phyloP scores from a whole-genome alignment of 1,284 basidiomycete species.

The Cutaneotrichosporon cavernicola region DNA sequence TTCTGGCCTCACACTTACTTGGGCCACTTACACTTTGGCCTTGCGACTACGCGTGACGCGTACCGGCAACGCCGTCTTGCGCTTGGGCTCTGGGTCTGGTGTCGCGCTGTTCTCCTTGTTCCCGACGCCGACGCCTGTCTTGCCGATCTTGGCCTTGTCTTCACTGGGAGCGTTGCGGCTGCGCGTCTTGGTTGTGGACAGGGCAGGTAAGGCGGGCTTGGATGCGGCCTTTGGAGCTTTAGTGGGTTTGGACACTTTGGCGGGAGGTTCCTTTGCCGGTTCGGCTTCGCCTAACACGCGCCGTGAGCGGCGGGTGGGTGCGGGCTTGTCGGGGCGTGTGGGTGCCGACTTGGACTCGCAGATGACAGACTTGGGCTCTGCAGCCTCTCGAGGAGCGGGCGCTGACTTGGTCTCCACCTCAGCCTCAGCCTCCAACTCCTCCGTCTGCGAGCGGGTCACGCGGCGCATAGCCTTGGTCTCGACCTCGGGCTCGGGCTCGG shows the following conservation, averaged over 20 bases:
- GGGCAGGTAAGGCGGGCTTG: neutral
- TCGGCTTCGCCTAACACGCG: slow-evolving; percentile 17
- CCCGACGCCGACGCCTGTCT: neutral
- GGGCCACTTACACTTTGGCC: neutral
- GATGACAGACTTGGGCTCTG: too few relatives aligned
- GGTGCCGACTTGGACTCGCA: slow-evolving; percentile 5
- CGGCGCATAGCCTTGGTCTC: neutral
- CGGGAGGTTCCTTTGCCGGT: neutral
- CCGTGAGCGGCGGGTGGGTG: slow-evolving; percentile 13
- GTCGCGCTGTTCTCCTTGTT: slow-evolving; percentile 14
- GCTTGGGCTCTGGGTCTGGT: slow-evolving; percentile 7
- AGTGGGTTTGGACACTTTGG: neutral
- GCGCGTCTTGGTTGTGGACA: too few relatives aligned
- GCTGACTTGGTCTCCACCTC: too few relatives aligned
- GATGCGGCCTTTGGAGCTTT: neutral
- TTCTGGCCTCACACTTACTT: too few relatives aligned
- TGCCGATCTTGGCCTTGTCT: neutral
- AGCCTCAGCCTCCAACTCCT: neutral
- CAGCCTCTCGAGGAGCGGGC: too few relatives aligned
- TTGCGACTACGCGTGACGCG: slow-evolving; percentile 8
- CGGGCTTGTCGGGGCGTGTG: neutral
- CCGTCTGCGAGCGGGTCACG: neutral
- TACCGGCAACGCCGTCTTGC: neutral
- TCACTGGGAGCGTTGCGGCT: too few relatives aligned
- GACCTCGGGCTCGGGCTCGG: neutral